Percentiles rank a stretch among this genome's conserved stretches.
Conservation (phyloP, 257 asterid genomes). For the Plantago ovata region DNA sequence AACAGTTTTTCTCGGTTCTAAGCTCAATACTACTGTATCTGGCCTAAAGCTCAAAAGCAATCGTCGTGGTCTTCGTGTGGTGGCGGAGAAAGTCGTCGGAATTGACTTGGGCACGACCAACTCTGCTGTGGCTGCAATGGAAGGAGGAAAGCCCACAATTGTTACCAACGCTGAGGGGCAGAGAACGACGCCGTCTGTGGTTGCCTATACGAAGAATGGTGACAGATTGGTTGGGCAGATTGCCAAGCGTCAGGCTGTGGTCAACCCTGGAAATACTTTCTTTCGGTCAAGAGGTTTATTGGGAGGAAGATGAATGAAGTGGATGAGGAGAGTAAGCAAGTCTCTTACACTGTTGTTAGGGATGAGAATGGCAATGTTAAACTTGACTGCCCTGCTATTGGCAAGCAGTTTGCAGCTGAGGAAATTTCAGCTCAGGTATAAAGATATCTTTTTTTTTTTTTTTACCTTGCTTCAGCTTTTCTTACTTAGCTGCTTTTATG, state of each 20-base stretch:
- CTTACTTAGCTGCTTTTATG: background rate
- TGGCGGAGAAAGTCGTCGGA: slow-evolving; percentile 75
- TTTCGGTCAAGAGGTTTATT: slow-evolving; percentile 70
- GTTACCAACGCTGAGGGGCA: slow-evolving; percentile 74
- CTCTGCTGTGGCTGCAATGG: slow-evolving; percentile 85
- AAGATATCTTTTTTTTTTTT: no score
- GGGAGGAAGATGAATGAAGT: slow-evolving; percentile 80
- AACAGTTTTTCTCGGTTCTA: slow-evolving; percentile 37
- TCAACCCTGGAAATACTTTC: slow-evolving; percentile 66
- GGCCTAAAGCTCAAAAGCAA: slow-evolving; percentile 29
- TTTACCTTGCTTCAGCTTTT: background rate
- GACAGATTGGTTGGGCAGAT: slow-evolving; percentile 74
- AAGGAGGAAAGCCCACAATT: slow-evolving; percentile 76
- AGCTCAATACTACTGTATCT: slow-evolving; percentile 20
- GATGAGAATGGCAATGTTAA: slow-evolving; percentile 80
- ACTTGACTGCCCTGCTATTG: slow-evolving; percentile 74
- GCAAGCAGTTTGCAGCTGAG: slow-evolving; percentile 71
- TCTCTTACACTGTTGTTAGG: slow-evolving; percentile 58
- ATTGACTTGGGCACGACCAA: slow-evolving; percentile 74
- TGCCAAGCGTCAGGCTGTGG: slow-evolving; percentile 78
- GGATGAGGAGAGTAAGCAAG: slow-evolving; percentile 76
- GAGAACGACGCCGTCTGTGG: slow-evolving; percentile 76
- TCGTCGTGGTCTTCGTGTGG: slow-evolving; percentile 45
- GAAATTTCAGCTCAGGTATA: slow-evolving; percentile 84
- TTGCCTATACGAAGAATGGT: slow-evolving; percentile 65